Base-by-base conservation (phyloP, 2,329 filamentous ascomycete species). In the Pseudogymnoascus sp. region DNA sequence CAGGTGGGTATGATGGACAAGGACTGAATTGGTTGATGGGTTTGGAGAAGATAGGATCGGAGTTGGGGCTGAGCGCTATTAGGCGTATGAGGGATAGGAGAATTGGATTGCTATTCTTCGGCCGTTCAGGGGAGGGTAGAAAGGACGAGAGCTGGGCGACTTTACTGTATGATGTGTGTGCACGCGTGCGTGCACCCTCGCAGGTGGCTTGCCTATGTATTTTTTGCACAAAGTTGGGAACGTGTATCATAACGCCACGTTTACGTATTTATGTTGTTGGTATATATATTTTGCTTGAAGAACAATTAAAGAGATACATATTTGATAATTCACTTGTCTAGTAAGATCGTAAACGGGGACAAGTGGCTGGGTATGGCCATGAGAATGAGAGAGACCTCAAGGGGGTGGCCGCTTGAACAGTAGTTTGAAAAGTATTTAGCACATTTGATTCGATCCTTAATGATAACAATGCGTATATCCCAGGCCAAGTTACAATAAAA, bases 161-260 rank as follows among this genome's bases (percentile, higher is more conserved):
- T 56, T 16, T 34, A 56, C 49, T 34, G 49, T 36, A 56, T 36
- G 49, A 56, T 21, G 49, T 34, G 49, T 36, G 49, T 56, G 49
- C 49, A 56, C 9, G 49, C 49, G 16, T 56, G 28, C 49, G 28
- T 34, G 49, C 49, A 56, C 49, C 49, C 49, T 56, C 49, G 12
- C 9, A 31, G 16, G 28, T 21, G 25, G 25, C 16, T 34, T 56
- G 28, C 49, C 49, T 34, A 7, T 56, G 49, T 56, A 34, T 34
- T 34, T 56, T 56, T 34, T 56, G 28, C 5, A 56, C 16, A 56
- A 16, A 56, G 49, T 14, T 18, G 28, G 49, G 49, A 34, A 56
- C n/a, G 49, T 56, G 49, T 56, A 56, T 34, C 49, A 56, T 56
- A 56, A 56, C 46, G 28, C 49, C 49, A 56, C 25, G 46, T 23